phyloP scores from a whole-genome alignment of 371 early-diverging fungal species.

The Chytridiales sp. region DNA sequence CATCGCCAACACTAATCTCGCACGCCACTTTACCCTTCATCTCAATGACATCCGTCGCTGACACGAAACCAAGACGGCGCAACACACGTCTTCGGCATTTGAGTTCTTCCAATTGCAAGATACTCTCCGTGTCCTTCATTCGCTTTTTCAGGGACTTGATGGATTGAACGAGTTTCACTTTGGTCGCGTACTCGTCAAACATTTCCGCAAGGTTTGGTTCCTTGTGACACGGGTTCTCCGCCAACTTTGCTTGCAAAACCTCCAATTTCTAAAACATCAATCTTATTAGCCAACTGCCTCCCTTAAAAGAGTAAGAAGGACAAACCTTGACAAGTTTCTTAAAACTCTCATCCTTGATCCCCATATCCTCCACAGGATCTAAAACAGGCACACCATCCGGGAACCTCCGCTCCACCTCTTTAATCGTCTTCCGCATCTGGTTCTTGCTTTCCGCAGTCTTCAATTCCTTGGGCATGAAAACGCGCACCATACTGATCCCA shows the following conservation, averaged over 20 bases:
- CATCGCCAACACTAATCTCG: constrained; percentile 98
- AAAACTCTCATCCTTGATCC: constrained; percentile 79
- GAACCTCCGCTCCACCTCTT: constrained; percentile 75
- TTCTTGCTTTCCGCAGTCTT: constrained; percentile 56
- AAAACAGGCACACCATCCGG: constrained; percentile 73
- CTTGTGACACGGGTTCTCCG: constrained; percentile 58
- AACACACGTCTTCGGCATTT: constrained; percentile 87
- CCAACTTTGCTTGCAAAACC: constrained; percentile 66
- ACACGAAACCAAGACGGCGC: constrained; percentile 85
- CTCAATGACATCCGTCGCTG: constrained; percentile 81
- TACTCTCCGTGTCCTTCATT: constrained; percentile 73
- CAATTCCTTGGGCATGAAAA: constrained; percentile 75
- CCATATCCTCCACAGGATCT: constrained; percentile 90
- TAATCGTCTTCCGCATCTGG: constrained; percentile 65
- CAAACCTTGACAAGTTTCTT: constrained; percentile 63
- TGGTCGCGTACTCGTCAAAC: constrained; percentile 65
- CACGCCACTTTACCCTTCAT: constrained; percentile 99
- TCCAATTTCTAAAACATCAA: constrained; percentile 57
- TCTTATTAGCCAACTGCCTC: not conserved
- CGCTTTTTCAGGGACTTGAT: constrained; percentile 68
- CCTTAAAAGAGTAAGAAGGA: not conserved
- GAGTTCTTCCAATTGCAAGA: constrained; percentile 91
- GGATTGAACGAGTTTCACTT: constrained; percentile 56
- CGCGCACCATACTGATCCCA: constrained; percentile 72
- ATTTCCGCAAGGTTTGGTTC: constrained; percentile 57